Conservation (phyloP, 2,329 filamentous ascomycete species). For the Leptographium procerum region DNA sequence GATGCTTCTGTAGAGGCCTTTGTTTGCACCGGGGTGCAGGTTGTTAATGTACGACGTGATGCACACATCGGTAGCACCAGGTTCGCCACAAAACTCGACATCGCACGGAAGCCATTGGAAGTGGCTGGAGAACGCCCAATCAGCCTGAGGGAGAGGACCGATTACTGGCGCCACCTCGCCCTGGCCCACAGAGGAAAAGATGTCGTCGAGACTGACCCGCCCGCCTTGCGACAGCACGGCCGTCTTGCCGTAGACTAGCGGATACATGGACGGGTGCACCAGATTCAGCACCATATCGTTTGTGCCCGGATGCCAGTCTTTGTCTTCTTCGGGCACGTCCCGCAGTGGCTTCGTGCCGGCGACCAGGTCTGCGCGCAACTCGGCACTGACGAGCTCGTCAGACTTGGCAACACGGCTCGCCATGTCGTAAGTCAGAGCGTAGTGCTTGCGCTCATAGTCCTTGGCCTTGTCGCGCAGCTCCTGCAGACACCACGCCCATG, state of each 20-base stretch:
- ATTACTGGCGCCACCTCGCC: conserved; percentile 9
- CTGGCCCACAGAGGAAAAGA: conserved; percentile 13
- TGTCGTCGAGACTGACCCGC: conserved; percentile 17
- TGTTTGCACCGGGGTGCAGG: conserved; percentile 23
- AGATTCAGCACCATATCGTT: conserved; percentile 32
- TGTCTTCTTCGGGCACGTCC: background rate
- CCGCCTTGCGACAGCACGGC: conserved; percentile 22
- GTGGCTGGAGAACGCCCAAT: conserved; percentile 15
- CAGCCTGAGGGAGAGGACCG: too few species aligned
- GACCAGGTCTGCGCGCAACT: background rate
- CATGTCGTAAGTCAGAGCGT: conserved; percentile 32
- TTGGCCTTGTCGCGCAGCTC: conserved; percentile 40
- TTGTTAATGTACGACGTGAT: conserved; percentile 31
- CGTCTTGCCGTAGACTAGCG: conserved; percentile 31
- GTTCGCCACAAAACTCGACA: conserved; percentile 16
- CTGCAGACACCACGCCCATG: conserved; percentile 20
- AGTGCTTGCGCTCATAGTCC: conserved; percentile 22
- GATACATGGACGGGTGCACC: conserved; percentile 47
- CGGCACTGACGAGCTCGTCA: conserved; percentile 21
- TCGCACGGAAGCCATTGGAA: conserved; percentile 26
- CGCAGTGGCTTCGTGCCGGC: background rate
- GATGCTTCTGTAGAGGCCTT: conserved; percentile 20
- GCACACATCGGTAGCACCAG: conserved; percentile 12
- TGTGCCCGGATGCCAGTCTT: background rate
- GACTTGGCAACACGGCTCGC: conserved; percentile 36